Percentiles rank a stretch among this genome's conserved stretches.
Evolutionary conservation across 192 early-diverging fungal genomes (phyloP).

Genomic region (Coemansia sp.): DNA sequence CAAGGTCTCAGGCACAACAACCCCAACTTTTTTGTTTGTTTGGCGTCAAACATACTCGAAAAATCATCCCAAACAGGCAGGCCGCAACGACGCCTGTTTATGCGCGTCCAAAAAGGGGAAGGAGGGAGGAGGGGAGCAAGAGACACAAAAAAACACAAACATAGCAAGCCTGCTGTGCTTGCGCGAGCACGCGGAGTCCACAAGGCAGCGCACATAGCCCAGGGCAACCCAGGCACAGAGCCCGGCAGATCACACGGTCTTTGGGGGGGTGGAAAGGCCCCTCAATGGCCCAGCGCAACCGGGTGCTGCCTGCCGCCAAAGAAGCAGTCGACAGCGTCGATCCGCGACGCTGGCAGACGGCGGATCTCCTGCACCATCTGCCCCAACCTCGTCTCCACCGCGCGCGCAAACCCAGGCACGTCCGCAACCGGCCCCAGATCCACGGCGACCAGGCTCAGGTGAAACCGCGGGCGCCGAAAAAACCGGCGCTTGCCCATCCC

Average conservation of each 20-base stretch:
- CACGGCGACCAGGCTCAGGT: conserved; percentile 31
- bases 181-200: too few species aligned
- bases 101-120: too few species aligned
- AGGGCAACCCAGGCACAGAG: not conserved
- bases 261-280: too few species aligned
- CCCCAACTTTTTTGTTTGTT: too few species aligned
- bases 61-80: too few species aligned
- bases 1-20: too few species aligned
- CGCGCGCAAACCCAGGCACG: too few species aligned
- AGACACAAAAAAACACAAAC: conserved; percentile 1
- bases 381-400: conserved; percentile 20
- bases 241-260: too few species aligned
- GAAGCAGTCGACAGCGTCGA: conserved; percentile 31
- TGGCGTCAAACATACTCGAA: too few species aligned
- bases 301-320: conserved; percentile 31
- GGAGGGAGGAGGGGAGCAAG: conserved; percentile 1
- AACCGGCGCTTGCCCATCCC: conserved; percentile 31
- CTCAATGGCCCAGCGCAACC: conserved; percentile 28
- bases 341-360: conserved; percentile 28
- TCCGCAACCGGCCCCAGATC: conserved; percentile 5
- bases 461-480: conserved; percentile 38
- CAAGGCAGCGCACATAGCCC: too few species aligned
- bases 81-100: too few species aligned
- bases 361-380: conserved; percentile 29
- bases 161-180: conserved; percentile 1